Conservation (phyloP, 1,284 basidiomycete species). For the Naganishia albida region DNA sequence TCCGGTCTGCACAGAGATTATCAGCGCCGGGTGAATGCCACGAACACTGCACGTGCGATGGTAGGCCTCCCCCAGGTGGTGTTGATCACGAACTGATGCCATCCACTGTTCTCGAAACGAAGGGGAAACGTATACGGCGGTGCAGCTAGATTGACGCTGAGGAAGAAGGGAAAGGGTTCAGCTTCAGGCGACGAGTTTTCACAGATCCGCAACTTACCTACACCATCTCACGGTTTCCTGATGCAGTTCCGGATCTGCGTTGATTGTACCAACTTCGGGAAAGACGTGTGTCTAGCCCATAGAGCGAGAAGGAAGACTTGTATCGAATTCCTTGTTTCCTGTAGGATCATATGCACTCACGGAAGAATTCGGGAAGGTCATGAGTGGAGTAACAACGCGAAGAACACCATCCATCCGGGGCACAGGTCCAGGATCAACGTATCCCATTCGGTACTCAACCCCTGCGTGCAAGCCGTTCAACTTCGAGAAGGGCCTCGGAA, state of each 20-base stretch:
- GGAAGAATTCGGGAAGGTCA: constrained; percentile 46
- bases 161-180: not conserved
- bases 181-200: not conserved
- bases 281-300: constrained; percentile 43
- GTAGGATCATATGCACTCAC: constrained; percentile 34
- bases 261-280: constrained; percentile 37
- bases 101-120: constrained; percentile 45
- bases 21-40: no score
- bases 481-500: no score
- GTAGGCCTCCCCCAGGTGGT: constrained; percentile 49
- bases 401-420: constrained; percentile 45
- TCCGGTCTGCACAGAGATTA: constrained; percentile 26
- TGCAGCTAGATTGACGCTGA: constrained; percentile 31
- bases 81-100: constrained; percentile 52
- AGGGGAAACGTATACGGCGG: constrained; percentile 40
- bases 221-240: constrained; percentile 28
- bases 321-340: not conserved
- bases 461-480: constrained; percentile 33
- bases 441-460: constrained; percentile 49
- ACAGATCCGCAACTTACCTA: constrained; percentile 10
- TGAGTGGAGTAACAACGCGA: constrained; percentile 45
- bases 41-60: constrained; percentile 40
- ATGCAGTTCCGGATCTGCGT: constrained; percentile 9
- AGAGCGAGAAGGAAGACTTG: not conserved
- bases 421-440: constrained; percentile 45